phyloP scores from a whole-genome alignment of 108 stramenopile genomes.

The Cyclotella kingstonii region DNA sequence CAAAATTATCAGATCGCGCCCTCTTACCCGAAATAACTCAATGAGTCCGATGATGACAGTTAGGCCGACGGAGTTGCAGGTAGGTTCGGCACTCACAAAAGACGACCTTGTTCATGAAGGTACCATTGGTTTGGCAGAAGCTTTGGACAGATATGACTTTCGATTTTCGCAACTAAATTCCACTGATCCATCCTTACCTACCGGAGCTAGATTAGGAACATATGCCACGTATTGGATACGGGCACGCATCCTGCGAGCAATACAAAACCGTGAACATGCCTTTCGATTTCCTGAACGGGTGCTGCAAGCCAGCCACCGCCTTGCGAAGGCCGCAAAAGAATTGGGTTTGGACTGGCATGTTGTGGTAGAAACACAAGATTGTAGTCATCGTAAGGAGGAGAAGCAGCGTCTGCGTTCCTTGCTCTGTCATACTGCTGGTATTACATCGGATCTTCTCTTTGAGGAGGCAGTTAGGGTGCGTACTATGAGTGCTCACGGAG shows the following conservation, averaged over 20 bases:
- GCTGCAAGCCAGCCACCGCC: slow-evolving; percentile 48
- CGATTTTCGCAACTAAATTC: slow-evolving; percentile 6
- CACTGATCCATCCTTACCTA: background rate
- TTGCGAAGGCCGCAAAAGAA: slow-evolving; percentile 56
- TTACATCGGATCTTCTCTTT: slow-evolving; percentile 29
- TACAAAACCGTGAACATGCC: slow-evolving; percentile 80
- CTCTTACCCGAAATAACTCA: background rate
- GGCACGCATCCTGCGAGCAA: slow-evolving; percentile 80
- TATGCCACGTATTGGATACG: slow-evolving; percentile 95
- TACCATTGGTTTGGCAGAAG: slow-evolving; percentile 82
- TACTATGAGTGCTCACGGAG: slow-evolving; percentile 19
- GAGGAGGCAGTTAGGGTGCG: slow-evolving; percentile 38
- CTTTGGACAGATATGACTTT: slow-evolving; percentile 89
- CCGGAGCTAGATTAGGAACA: slow-evolving; percentile 81
- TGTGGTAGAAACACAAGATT: slow-evolving; percentile 22
- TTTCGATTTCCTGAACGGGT: slow-evolving; percentile 70
- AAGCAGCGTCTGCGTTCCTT: slow-evolving; percentile 31
- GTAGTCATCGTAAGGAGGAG: slow-evolving; percentile 28
- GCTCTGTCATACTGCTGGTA: slow-evolving; percentile 28
- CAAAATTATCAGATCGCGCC: slow-evolving; percentile 37
- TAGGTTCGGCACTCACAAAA: slow-evolving; percentile 43
- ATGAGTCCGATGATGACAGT: background rate
- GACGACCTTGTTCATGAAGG: slow-evolving; percentile 94
- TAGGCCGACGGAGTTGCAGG: background rate
- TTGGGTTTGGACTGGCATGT: slow-evolving; percentile 56